These are phyloP conservation scores for Fusarium compactum DNA, from an alignment of 2,329 filamentous ascomycete genomes.

Conservation along the genomic window DNA sequence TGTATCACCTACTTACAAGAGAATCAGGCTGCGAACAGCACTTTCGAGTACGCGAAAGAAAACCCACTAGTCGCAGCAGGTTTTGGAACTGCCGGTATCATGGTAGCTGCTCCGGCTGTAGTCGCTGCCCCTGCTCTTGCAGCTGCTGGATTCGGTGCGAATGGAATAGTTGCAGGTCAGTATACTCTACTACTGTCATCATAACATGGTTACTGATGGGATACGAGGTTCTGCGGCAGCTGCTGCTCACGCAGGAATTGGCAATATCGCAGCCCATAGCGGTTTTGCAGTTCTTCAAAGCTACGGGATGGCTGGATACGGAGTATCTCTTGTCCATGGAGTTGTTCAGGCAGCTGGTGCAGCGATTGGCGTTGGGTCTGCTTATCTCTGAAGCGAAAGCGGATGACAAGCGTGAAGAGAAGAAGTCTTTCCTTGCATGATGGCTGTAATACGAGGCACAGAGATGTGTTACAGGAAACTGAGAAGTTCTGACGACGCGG, in stretches of 20 bases:
- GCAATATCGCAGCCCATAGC: slow-evolving; percentile 41
- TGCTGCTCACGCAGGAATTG: slow-evolving; percentile 43
- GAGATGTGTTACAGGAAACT: neutral
- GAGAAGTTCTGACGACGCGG: neutral
- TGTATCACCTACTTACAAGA: neutral
- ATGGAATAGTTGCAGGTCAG: slow-evolving; percentile 37
- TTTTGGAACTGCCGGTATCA: slow-evolving; percentile 10
- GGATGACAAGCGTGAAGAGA: neutral
- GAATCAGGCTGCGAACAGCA: slow-evolving; percentile 2
- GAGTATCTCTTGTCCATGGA: slow-evolving; percentile 33
- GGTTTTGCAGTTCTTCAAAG: slow-evolving; percentile 50
- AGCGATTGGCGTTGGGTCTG: neutral
- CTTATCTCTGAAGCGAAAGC: neutral
- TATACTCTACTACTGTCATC: neutral
- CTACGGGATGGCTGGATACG: slow-evolving; percentile 48
- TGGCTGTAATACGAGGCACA: neutral
- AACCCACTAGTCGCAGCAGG: slow-evolving; percentile 6
- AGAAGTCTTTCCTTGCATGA: neutral
- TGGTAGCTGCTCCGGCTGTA: slow-evolving; percentile 24
- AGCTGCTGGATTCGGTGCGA: slow-evolving; percentile 32
- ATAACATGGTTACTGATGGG: neutral
- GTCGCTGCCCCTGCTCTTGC: slow-evolving; percentile 28
- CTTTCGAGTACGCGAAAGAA: neutral
- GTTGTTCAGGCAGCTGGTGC: slow-evolving; percentile 23
- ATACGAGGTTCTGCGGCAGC: slow-evolving; percentile 4